Base-by-base conservation (phyloP, 2,329 filamentous ascomycete genomes). In the Trichophyton schoenleinii region DNA sequence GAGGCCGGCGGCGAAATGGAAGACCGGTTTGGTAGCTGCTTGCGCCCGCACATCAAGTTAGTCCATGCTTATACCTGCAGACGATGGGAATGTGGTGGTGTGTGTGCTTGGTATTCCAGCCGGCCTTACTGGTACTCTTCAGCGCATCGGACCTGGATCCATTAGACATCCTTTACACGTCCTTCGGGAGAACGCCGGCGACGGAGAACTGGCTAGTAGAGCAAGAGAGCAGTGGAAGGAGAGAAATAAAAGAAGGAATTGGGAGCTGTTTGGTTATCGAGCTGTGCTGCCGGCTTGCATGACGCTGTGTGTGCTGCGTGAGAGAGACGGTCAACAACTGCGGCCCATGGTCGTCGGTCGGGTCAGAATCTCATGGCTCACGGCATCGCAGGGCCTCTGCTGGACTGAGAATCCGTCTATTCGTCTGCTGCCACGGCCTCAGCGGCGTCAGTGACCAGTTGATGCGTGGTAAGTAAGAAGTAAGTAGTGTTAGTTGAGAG, bases 1-100 rank as follows among this genome's bases (percentile, higher is more conserved):
- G 61, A 97, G 83, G 65, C 94, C 94, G 65, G 91, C 92, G 67
- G 87, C 76, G 74, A 97, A 95, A 77, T 97, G 94, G 73, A 89
- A 91, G 66, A 83, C 70, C 4, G 76, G 74, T 69, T 75, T 75
- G 22, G 73, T 74, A 57, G 72, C 74, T 76, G 5, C 15, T 31
- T 22, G n/a, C 3, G 6, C 20, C 28, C 28, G 28, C 28, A 31
- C 28, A 25, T 15, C 28, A 7, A 22, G 57, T 57, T 18, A 58
- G 49, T 48, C 22, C 4, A 13, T 49, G 46, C 15, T 28, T 6
- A 31, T 7, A 31, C 28, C 28, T 36, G 28, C 28, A 15, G 25
- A 25, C 3, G 22, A 20, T 11, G 28, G 25, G 9, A 22, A 55
- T 31, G 28, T 7, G 28, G 7, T n/a, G n/a, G n/a, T n/a, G n/a